Evolutionary conservation across 441 rosid species (phyloP), one percentile per base, ranked within the genome.

Genomic region (Adansonia madagascariensis): DNA sequence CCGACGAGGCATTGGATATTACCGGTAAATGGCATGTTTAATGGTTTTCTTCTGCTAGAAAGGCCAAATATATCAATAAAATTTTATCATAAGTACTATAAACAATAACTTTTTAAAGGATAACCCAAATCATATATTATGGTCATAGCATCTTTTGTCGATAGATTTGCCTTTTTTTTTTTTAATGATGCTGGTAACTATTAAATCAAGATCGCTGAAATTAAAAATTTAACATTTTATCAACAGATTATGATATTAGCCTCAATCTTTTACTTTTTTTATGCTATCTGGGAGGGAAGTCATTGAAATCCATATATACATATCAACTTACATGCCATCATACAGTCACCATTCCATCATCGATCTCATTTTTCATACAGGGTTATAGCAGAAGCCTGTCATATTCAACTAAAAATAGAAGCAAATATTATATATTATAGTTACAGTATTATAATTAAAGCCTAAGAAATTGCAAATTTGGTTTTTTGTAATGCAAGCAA

Each of bases 21-120:
- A 20, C 44, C 52, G 20, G 57, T 50, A 6, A 70, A 70, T 12
- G 20, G 60, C 74, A 70, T 70, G 60, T 70, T 50, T 24, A 49
- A 27, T 70, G 35, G 44, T 49, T 70, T 44, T 67, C 17, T 44
- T 44, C 53, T 18, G 71, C 71, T 20, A 44, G 35, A 22, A 68
- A 47, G 27, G 60, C 74, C 24, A 3, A 39, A 65, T 65, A 8
- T 27, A 14, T 49, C 57, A 15, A 17, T 53, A 14, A 49, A 6
- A 49, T 24, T 49, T 49, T 8, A 15, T 15, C 44, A n/a, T 7
- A 46, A n/a, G 41, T 14, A 70, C 44, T 47, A 70, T 27, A 70
- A 70, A 52, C 4, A 31, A 31, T 20, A 57, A 8, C 27, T 57
- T 20, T 27, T 8, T 57, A 18, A 20, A 18, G 9, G 62, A 53